Conservation (phyloP, 1,139 yeast genomes). For the Suhomyces atakaporum region DNA sequence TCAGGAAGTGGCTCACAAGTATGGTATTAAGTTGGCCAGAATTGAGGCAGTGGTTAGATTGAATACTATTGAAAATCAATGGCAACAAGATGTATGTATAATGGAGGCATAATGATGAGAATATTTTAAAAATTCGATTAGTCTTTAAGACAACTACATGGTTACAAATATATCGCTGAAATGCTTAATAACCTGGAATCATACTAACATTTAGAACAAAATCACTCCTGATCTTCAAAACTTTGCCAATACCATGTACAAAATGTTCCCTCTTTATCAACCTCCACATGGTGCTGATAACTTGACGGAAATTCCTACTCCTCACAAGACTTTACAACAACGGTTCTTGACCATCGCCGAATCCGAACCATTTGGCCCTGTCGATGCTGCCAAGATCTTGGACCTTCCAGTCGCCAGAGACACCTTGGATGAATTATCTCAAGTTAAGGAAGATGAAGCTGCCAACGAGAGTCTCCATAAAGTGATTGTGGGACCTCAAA, state of each 20-base stretch:
- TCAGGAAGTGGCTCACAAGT: conserved; percentile 77
- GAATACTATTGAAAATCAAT: conserved; percentile 60
- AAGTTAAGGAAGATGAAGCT: conserved; percentile 43
- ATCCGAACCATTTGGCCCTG: conserved; percentile 95
- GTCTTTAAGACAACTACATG: conserved; percentile 75
- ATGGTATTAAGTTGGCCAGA: conserved; percentile 80
- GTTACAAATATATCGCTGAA: conserved; percentile 47
- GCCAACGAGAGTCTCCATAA: conserved; percentile 25
- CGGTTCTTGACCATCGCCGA: conserved; percentile 89
- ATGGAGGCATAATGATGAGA: conserved; percentile 45
- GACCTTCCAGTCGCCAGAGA: conserved; percentile 83
- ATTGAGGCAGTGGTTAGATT: conserved; percentile 82
- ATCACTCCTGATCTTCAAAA: conserved; percentile 52
- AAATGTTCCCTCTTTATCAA: conserved; percentile 77
- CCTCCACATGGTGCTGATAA: conserved; percentile 57
- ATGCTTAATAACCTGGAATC: conserved; percentile 2
- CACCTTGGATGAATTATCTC: conserved; percentile 67
- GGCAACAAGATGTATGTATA: conserved; percentile 62
- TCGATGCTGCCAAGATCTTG: conserved; percentile 88
- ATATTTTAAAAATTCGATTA: conserved; percentile 58
- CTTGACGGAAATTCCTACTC: conserved; percentile 92
- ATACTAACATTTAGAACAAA: conserved; percentile 46
- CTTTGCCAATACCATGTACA: conserved; percentile 64
- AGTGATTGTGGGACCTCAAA: conserved; percentile 52
- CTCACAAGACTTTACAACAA: conserved; percentile 78